Percentiles rank a stretch among this genome's conserved stretches.
Conservation (phyloP, 306 rosid genomes). For the Acacia melanoxylon region DNA sequence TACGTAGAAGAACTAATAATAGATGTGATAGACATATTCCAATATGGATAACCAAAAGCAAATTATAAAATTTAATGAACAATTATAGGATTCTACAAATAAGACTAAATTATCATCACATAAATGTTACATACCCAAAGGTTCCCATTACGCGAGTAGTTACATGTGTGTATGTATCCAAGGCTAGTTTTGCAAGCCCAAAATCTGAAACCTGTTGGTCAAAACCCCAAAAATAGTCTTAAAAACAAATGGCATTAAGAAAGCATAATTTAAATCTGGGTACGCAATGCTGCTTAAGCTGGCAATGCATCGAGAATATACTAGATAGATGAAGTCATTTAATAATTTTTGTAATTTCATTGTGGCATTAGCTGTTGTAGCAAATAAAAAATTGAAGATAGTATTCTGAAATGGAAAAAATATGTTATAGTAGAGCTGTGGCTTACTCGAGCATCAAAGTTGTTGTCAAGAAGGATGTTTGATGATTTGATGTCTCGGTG, state of each 20-base stretch:
- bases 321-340: neutral
- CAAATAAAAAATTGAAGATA: slow-evolving; percentile 6
- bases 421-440: slow-evolving; percentile 23
- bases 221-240: slow-evolving; percentile 21
- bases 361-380: slow-evolving; percentile 19
- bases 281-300: slow-evolving; percentile 16
- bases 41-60: neutral
- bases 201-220: slow-evolving; percentile 89
- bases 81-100: neutral
- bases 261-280: neutral
- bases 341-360: neutral
- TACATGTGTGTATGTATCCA: slow-evolving; percentile 88
- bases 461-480: slow-evolving; percentile 84
- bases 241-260: slow-evolving; percentile 19
- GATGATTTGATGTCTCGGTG: slow-evolving; percentile 99
- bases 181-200: slow-evolving; percentile 91
- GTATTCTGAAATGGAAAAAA: neutral
- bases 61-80: neutral
- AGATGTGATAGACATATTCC: slow-evolving; percentile 3
- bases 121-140: slow-evolving; percentile 68
- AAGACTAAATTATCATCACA: slow-evolving; percentile 19
- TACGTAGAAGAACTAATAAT: neutral
- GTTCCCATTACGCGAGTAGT: slow-evolving; percentile 99
- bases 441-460: slow-evolving; percentile 89
- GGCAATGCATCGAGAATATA: neutral